These are phyloP conservation scores for Azolla pinnata DNA, from an alignment of 75 land plant genomes.

Conservation along the genomic window DNA sequence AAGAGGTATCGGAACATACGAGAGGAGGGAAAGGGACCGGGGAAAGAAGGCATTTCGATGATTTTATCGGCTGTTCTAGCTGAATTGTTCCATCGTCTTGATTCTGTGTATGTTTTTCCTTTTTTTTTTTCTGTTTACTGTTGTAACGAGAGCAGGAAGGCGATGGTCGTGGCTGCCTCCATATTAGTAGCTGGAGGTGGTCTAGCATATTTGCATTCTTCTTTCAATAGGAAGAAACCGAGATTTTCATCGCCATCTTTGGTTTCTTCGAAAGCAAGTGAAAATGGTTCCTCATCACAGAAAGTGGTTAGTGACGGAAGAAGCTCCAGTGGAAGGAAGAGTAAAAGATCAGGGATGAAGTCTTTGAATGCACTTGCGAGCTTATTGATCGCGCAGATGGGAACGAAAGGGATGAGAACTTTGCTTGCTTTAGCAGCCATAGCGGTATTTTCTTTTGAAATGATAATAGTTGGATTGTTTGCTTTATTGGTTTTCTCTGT, in stretches of 20 bases:
- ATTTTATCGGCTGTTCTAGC: neutral
- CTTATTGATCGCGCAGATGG: constrained; percentile 62
- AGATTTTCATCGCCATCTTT: constrained; percentile 14
- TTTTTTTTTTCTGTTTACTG: neutral
- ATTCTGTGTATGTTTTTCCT: neutral
- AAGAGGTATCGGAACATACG: no score
- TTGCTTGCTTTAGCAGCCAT: constrained; percentile 54
- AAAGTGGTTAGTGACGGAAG: constrained; percentile 10
- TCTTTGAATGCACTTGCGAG: constrained; percentile 65
- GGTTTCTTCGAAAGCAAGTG: constrained; percentile 11
- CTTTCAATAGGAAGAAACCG: constrained; percentile 12
- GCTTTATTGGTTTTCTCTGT: neutral
- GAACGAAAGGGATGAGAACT: constrained; percentile 48
- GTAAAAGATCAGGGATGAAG: constrained; percentile 49
- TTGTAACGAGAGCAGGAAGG: constrained; percentile 33
- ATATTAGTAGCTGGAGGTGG: constrained; percentile 77
- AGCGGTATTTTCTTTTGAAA: no score
- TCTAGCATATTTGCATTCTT: constrained; percentile 60
- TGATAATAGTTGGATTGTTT: neutral
- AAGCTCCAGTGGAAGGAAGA: constrained; percentile 2
- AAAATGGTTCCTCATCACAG: constrained; percentile 15
- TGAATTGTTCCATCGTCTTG: neutral
- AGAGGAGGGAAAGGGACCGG: neutral
- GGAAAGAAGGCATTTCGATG: neutral
- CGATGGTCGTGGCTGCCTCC: constrained; percentile 55